Evolutionary conservation across 73 alveolate genomes (phyloP).

Genomic region (Symbiodinium pilosum): DNA sequence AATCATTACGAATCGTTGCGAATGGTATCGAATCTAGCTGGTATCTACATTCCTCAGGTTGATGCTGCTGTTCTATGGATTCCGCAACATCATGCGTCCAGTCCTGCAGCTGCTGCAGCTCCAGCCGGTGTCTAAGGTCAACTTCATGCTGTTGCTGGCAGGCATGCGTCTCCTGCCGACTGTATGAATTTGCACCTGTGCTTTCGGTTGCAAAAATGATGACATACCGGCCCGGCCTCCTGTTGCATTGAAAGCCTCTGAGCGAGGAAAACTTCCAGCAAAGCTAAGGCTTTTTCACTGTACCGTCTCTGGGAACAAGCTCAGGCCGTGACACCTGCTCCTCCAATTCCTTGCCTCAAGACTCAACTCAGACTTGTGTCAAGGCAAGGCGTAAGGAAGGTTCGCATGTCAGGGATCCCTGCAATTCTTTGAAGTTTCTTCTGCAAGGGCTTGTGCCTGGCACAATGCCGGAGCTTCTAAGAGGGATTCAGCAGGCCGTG

Average conservation of each 20-base stretch:
- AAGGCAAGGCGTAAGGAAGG: neutral
- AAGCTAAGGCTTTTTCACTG: neutral
- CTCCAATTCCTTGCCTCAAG: neutral
- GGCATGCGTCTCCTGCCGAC: neutral
- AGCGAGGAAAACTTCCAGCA: neutral
- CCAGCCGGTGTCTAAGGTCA: neutral
- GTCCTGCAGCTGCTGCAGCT: neutral
- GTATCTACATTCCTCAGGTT: too few species aligned
- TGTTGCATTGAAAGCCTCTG: neutral
- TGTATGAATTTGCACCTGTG: neutral
- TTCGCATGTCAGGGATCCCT: neutral
- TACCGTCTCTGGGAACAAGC: too few species aligned
- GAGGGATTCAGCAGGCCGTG: too few species aligned
- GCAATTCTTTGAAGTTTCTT: neutral
- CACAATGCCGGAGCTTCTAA: neutral
- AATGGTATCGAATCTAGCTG: too few species aligned
- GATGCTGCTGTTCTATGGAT: too few species aligned
- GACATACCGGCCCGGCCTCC: too few species aligned
- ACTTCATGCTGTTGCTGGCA: neutral
- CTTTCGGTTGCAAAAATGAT: neutral
- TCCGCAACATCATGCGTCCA: too few species aligned
- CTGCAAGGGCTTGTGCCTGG: constrained; percentile 11
- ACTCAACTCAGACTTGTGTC: too few species aligned
- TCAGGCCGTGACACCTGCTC: neutral
- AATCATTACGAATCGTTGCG: too few species aligned